Base-by-base conservation (phyloP, 2,329 filamentous ascomycete genomes). In the Ceratocystis papillata region DNA sequence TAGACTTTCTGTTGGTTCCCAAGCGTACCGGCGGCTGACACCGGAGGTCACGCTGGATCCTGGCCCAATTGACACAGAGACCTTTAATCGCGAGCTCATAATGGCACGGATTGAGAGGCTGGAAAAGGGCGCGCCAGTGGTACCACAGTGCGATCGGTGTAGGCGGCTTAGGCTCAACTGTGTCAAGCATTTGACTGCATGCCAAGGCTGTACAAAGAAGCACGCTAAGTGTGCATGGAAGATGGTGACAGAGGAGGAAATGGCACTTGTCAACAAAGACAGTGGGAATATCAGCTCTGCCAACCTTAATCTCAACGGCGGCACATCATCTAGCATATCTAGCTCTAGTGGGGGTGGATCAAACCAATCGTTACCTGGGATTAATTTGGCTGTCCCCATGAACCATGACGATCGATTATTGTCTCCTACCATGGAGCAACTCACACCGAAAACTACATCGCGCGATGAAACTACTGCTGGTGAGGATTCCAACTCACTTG, bases 201-300 rank as follows among this genome's bases (percentile, higher is more conserved):
- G 91, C 72, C 84, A 87, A 74, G 90, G 89, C 25, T 96, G 90
- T 74, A 95, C 90, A 0, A 92, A 89, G 74, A 95, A 95, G 73
- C 90, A 96, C 73, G 89, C 89, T 22, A 92, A 91, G 71, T 96
- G 90, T 74, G 86, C 85, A 15, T 96, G 90, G 90, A 88, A 86
- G 70, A 85, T 88, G 57, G 83, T 94, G n/a, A 85, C 84, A 17
- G 84, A 89, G 41, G 86, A 87, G 2, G 91, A 96, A 68, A 72
- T 78, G 33, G 71, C 72, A 2, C 50, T 62, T 20, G 66, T 67
- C 20, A 65, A 25, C 44, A 67, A 63, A 28, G 63, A 65, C 17
- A 33, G 17, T 37, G 55, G 20, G 28, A 59, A 59, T 59, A n/a
- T 37, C 22, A 7, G 15, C 37, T 41, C 30, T 57, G 53, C 53